Evolutionary conservation across 148 eudicot species (phyloP).

Genomic region (Rheum nobile): DNA sequence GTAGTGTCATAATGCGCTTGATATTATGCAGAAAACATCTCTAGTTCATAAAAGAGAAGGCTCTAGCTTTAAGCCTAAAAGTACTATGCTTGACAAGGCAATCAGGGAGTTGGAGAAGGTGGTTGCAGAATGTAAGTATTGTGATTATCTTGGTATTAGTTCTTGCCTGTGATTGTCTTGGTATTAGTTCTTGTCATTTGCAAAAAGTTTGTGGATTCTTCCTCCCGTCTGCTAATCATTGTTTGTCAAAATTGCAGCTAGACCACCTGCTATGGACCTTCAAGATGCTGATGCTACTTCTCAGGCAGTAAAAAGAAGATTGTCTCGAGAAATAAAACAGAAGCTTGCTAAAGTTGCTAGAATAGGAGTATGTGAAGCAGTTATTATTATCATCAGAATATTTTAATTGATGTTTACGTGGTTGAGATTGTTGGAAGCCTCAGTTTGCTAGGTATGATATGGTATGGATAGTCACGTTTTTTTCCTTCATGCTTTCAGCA

Average conservation of each 20-base stretch:
- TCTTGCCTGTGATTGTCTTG: background rate
- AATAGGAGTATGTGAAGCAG: constrained; percentile 47
- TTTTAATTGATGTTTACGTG: background rate
- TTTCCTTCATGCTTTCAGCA: constrained; percentile 44
- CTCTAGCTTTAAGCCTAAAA: constrained; percentile 48
- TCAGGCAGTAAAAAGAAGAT: constrained; percentile 79
- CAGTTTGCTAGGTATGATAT: background rate
- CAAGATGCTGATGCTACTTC: constrained; percentile 63
- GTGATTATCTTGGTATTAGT: background rate
- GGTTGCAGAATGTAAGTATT: constrained; percentile 84
- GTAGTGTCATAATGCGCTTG: background rate
- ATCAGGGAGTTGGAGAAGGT: constrained; percentile 82
- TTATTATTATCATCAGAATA: background rate
- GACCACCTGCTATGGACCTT: constrained; percentile 63
- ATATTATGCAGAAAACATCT: constrained; percentile 45
- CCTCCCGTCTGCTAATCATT: background rate
- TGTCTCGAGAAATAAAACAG: constrained; percentile 84
- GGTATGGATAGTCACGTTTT: background rate
- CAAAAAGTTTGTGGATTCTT: background rate
- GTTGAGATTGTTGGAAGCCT: background rate
- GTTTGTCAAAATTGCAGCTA: constrained; percentile 33
- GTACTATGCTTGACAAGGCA: constrained; percentile 75
- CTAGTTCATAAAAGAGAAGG: constrained; percentile 58
- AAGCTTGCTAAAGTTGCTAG: constrained; percentile 97
- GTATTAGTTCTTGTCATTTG: constrained; percentile 4